phyloP scores from a whole-genome alignment of 2,329 filamentous ascomycete species.

The Plectosphaerella plurivora region DNA sequence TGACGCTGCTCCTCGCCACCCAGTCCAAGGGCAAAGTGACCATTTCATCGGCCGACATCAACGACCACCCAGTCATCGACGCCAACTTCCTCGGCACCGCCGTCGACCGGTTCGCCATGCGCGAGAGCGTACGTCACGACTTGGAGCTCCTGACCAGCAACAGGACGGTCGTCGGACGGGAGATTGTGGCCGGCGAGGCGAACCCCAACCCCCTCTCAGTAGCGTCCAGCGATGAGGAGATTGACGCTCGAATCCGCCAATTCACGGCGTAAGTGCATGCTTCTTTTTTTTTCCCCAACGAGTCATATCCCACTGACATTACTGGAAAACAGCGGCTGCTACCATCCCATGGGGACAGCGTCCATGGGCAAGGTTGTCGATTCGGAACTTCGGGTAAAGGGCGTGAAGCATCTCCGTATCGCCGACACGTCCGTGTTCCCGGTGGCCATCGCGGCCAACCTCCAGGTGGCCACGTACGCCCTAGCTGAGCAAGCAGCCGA shows the following conservation, averaged over 20 bases:
- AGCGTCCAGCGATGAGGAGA: conserved; percentile 18
- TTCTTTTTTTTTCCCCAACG: background rate
- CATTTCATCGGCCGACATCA: conserved; percentile 11
- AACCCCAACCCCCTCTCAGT: conserved; percentile 13
- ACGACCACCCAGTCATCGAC: conserved; percentile 16
- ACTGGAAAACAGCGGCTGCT: conserved; percentile 13
- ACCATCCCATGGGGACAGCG: conserved; percentile 18
- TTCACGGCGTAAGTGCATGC: background rate
- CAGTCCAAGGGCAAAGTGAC: conserved; percentile 15
- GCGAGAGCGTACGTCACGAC: conserved; percentile 17
- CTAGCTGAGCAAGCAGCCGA: conserved; percentile 27
- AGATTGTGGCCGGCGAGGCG: conserved; percentile 17
- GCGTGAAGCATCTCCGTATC: conserved; percentile 23
- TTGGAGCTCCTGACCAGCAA: conserved; percentile 13
- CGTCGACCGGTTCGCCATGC: conserved; percentile 20
- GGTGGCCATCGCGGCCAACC: conserved; percentile 21
- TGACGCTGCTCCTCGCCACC: background rate
- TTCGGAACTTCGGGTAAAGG: conserved; percentile 27
- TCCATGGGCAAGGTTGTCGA: conserved; percentile 26
- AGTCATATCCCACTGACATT: background rate
- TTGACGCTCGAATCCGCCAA: conserved; percentile 16
- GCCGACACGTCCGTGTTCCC: conserved; percentile 29
- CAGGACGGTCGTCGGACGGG: conserved; percentile 10
- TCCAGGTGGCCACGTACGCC: conserved; percentile 26
- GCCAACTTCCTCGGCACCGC: conserved; percentile 22